Evolutionary conservation across 2,329 filamentous ascomycete species (phyloP).

Genomic region (Aspergillus candidus): DNA sequence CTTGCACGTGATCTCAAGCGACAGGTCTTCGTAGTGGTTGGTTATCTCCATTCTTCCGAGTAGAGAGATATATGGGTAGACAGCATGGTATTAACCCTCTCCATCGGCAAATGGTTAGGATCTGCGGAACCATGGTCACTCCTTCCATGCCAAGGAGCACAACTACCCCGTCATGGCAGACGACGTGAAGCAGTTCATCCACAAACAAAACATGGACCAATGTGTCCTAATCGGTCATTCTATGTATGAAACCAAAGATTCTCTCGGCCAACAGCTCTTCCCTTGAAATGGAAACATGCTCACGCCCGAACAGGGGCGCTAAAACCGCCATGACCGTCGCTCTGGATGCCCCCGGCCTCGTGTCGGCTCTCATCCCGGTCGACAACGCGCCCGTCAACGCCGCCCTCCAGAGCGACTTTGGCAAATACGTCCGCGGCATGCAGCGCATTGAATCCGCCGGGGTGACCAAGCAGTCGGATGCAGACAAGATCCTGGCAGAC

Average conservation of each 20-base stretch:
- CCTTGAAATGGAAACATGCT: too few species aligned
- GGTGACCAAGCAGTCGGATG: constrained; percentile 66
- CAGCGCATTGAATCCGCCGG: constrained; percentile 65
- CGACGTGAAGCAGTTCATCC: constrained; percentile 75
- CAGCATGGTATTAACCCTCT: background rate
- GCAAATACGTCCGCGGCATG: constrained; percentile 78
- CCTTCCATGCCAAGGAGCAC: constrained; percentile 68
- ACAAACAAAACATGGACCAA: constrained; percentile 61
- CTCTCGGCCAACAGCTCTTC: background rate
- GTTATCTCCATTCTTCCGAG: constrained; percentile 19
- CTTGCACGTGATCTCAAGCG: constrained; percentile 74
- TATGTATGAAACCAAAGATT: constrained; percentile 54
- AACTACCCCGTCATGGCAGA: constrained; percentile 77
- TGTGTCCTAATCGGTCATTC: constrained; percentile 85
- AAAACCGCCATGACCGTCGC: constrained; percentile 89
- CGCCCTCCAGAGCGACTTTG: constrained; percentile 66
- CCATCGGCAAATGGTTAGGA: constrained; percentile 50
- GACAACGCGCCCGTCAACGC: constrained; percentile 90
- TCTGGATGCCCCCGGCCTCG: constrained; percentile 59
- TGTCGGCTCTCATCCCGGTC: constrained; percentile 70
- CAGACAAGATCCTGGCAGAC: constrained; percentile 68
- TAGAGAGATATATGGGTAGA: background rate
- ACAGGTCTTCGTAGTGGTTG: constrained; percentile 73
- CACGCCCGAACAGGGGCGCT: constrained; percentile 58
- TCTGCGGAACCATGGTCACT: constrained; percentile 87